Evolutionary conservation across 805 yeast species (phyloP), one percentile per base, ranked within the genome.

Genomic region (Hanseniaspora opuntiae): DNA sequence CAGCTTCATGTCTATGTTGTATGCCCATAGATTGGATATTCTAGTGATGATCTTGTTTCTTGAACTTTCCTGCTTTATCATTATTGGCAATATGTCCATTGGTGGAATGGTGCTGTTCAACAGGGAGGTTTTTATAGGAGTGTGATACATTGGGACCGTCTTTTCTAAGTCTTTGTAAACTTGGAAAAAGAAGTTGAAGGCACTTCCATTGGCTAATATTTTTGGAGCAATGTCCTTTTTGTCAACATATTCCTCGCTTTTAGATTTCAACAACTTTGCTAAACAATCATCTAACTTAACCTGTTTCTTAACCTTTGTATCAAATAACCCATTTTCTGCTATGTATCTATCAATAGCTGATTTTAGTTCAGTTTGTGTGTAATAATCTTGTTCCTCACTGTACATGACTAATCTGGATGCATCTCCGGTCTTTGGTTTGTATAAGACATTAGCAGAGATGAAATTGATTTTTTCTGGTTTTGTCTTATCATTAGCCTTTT

Each of bases 11-110:
- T 79, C 81, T 36, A 90, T 74, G 52, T 74, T 72, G 64, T 78
- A 90, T 6, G 71, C 69, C 56, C 86, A 95, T 57, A 85, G 73
- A 56, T 86, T 83, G 17, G 75, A 71, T 0, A 89, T 76, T 36
- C 80, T 72, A 0, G 97, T 90, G 17, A 88, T 77, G 5, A 81
- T 71, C 63, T 88, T 90, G 53, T 94, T 74, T 1, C 97, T 95
- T 56, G 46, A 51, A 16, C 54, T 51, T 51, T 51, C 54, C 44
- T 51, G 54, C 33, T 44, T 51, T 84, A 80, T 84, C 57, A 78
- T 76, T 63, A 86, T 93, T 10, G 88, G 81, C 10, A 78, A 66
- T 14, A 93, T 75, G 39, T 73, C 68, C 39, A 90, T 74, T 44
- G 71, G 74, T 10, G 96, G 95, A 0, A 81, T 71, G 0, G 69